Base-by-base conservation (phyloP, 768 basidiomycete species). In the Amanita rubescens region DNA sequence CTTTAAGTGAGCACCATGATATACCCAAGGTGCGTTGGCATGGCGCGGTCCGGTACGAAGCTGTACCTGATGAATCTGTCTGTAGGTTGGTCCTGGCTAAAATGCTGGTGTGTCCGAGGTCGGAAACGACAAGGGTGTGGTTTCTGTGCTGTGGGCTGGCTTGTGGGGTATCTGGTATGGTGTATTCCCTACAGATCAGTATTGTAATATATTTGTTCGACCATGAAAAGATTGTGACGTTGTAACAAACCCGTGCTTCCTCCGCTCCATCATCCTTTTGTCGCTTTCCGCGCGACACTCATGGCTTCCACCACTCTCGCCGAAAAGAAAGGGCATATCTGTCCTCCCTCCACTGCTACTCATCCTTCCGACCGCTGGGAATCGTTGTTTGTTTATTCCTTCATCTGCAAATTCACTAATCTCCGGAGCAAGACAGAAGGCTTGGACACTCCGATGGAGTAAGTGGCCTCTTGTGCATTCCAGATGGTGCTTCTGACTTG, bases 1-100 rank as follows among this genome's bases (percentile, higher is more conserved):
- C 80, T 54, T 77, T 94, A 54, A 90, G 87, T 67, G 92, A 94
- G 72, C 93, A 94, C 76, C 90, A 95, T 68, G 92, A 94, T 67
- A 93, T 94, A 62, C 92, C 92, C 37, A 94, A 94, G 79, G 90
- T 85, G 65, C 55, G 53, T 43, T 50, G 17, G 47, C 32, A 57
- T 42, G 25, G 33, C 39, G 41, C 42, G 25, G 15, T 54, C 51
- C 20, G 37, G 55, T 7, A 20, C 24, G 11, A 39, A 43, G 30
- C 56, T 61, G 33, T 54, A 51, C 9, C 55, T 61, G 19, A 55
- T 32, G 35, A 35, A 34, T 48, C 58, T 57, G 55, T 51, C 11
- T 45, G 49, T 61, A 92, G 90, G 90, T 92, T 66, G 90, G 90
- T 56, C 90, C 90, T 42, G 90, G 90, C 72, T 92, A 84, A n/a